Conservation (phyloP, 1,284 basidiomycete genomes). For the Marasmius oreades region DNA sequence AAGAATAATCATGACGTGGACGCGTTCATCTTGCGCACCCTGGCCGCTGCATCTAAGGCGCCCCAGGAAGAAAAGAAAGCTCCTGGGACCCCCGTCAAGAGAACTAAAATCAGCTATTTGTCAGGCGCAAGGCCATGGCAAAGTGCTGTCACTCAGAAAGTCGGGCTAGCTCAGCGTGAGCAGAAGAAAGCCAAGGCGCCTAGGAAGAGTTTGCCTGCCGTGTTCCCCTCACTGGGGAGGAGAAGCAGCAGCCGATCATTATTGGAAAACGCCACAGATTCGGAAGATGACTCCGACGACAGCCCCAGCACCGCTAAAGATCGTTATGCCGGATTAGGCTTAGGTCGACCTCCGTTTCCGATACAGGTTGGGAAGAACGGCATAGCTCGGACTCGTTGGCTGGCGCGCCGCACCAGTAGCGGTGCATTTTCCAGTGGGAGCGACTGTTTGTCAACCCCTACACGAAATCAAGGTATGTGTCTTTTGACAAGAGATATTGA, state of each 20-base stretch:
- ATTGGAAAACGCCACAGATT: conserved; percentile 40
- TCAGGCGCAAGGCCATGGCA: conserved; percentile 68
- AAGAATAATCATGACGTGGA: conserved; percentile 49
- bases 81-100: conserved; percentile 80
- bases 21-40: conserved; percentile 66
- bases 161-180: conserved; percentile 57
- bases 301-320: conserved; percentile 53
- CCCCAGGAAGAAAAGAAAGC: conserved; percentile 52
- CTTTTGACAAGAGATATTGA: conserved; percentile 14
- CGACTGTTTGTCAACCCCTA: conserved; percentile 65
- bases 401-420: conserved; percentile 72
- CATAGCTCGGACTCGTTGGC: conserved; percentile 45
- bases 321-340: conserved; percentile 61
- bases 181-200: conserved; percentile 49
- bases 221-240: conserved; percentile 42
- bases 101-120: conserved; percentile 55
- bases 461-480: conserved; percentile 35
- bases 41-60: conserved; percentile 54
- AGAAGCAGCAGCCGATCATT: conserved; percentile 25
- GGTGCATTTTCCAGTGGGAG: conserved; percentile 73
- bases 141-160: conserved; percentile 68
- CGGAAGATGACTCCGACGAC: conserved; percentile 46
- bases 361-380: conserved; percentile 25
- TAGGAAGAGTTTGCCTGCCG: conserved; percentile 71
- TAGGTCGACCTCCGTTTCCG: conserved; percentile 51